Conservation (phyloP, 225 moss, liverwort and hornwort species). For the Anthoceros angustus region DNA sequence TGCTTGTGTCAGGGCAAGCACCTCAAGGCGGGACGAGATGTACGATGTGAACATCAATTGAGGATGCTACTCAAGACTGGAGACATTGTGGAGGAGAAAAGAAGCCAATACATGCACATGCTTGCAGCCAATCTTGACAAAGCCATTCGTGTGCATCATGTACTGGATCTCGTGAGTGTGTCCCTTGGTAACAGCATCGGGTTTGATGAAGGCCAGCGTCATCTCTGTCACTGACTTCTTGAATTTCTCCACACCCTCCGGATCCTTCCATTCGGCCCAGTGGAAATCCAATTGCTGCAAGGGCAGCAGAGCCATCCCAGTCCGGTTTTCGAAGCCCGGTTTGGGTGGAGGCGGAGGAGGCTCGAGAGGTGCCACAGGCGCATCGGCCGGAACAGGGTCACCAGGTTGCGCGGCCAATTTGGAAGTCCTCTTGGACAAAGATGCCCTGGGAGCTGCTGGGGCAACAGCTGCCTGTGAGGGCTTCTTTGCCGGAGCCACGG, state of each 20-base stretch:
- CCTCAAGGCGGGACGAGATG: constrained; percentile 2
- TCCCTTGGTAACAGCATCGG: constrained; percentile 74
- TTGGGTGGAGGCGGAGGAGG: background rate
- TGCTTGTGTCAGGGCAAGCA: constrained; percentile 6
- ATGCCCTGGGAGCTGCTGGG: background rate
- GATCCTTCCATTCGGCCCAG: background rate
- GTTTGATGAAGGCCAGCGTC: constrained; percentile 81
- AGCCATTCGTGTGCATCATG: constrained; percentile 63
- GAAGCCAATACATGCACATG: constrained; percentile 63
- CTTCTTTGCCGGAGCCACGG: too few relatives aligned
- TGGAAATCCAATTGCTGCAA: background rate
- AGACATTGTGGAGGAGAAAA: background rate
- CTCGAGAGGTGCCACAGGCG: background rate
- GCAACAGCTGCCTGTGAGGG: background rate
- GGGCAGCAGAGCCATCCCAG: background rate
- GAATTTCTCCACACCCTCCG: background rate
- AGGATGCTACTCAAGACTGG: background rate
- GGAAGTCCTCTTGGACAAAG: background rate
- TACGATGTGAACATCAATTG: background rate
- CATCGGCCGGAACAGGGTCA: background rate
- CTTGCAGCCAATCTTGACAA: constrained; percentile 46
- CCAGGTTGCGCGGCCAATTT: background rate
- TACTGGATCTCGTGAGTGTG: constrained; percentile 65
- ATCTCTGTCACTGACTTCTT: constrained; percentile 56
- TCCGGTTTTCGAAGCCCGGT: background rate